phyloP scores from a whole-genome alignment of 192 early-diverging fungal species.

The Linnemannia exigua region DNA sequence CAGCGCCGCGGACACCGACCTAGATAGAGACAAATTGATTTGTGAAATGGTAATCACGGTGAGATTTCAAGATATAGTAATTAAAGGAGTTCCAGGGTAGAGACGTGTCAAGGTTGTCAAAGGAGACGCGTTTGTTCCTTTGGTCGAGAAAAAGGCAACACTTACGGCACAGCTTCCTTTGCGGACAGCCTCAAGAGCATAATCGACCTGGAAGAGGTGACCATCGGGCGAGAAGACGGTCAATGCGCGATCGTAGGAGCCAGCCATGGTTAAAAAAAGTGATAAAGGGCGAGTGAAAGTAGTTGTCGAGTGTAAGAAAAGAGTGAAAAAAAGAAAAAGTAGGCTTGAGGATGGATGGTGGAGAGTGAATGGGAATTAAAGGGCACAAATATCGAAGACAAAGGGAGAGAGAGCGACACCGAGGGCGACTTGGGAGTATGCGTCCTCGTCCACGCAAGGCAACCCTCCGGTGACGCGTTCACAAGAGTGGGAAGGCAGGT shows the following conservation, averaged over 20 bases:
- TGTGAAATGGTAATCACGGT: neutral
- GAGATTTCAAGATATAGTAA: neutral
- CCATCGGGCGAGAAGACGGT: conserved; percentile 99
- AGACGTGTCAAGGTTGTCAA: neutral
- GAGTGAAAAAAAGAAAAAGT: neutral
- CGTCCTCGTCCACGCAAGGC: neutral
- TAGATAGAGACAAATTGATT: conserved; percentile 43
- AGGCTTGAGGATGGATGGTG: neutral
- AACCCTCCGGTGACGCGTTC: conserved; percentile 20
- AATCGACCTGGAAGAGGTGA: conserved; percentile 99
- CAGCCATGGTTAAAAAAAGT: conserved; percentile 44
- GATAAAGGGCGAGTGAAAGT: neutral
- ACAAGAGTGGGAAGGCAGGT: neutral
- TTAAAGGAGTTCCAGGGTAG: neutral
- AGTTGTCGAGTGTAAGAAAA: neutral
- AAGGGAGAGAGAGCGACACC: neutral
- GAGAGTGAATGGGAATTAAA: neutral
- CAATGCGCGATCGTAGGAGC: conserved; percentile 76
- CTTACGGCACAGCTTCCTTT: conserved; percentile 98
- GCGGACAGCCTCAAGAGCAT: conserved; percentile 97
- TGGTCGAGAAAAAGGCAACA: conserved; percentile 16
- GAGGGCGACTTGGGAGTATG: neutral
- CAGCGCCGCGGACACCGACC: conserved; percentile 96
- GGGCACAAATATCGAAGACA: neutral
- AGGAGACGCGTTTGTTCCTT: conserved; percentile 14